Conservation (phyloP, 139 green algal species). For the Eudorina sp. region DNA sequence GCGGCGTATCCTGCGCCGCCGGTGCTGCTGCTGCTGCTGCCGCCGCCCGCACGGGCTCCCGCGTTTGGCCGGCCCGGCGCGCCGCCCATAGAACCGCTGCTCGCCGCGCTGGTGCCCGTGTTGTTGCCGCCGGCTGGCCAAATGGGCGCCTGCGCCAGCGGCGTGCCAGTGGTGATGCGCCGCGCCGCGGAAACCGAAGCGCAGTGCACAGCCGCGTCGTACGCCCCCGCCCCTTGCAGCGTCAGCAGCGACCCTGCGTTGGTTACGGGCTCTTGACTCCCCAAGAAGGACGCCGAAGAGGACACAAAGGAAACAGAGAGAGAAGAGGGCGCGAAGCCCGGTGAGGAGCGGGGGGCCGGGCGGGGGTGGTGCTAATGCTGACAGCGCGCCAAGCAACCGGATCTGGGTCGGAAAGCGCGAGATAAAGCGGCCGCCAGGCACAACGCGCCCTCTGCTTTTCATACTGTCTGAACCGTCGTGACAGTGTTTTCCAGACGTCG, state of each 20-base stretch:
- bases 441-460: too few species aligned
- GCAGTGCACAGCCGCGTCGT: slow-evolving; percentile 93
- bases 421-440: too few species aligned
- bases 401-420: too few species aligned
- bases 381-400: too few species aligned
- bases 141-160: slow-evolving; percentile 21
- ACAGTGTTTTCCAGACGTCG: too few species aligned
- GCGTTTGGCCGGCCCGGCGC: not conserved
- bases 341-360: too few species aligned
- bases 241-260: slow-evolving; percentile 82
- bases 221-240: slow-evolving; percentile 87
- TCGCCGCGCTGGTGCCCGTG: not conserved
- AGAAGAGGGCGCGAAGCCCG: not conserved
- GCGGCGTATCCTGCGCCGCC: not conserved
- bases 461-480: too few species aligned
- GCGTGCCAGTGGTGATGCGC: slow-evolving; percentile 52
- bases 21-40: not conserved
- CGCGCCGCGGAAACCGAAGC: slow-evolving; percentile 88
- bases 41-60: not conserved
- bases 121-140: not conserved
- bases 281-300: not conserved
- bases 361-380: too few species aligned
- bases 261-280: not conserved
- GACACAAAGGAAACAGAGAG: not conserved
- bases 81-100: not conserved